Base-by-base conservation (phyloP, 768 basidiomycete genomes). In the Goffeauzyma gilvescens region DNA sequence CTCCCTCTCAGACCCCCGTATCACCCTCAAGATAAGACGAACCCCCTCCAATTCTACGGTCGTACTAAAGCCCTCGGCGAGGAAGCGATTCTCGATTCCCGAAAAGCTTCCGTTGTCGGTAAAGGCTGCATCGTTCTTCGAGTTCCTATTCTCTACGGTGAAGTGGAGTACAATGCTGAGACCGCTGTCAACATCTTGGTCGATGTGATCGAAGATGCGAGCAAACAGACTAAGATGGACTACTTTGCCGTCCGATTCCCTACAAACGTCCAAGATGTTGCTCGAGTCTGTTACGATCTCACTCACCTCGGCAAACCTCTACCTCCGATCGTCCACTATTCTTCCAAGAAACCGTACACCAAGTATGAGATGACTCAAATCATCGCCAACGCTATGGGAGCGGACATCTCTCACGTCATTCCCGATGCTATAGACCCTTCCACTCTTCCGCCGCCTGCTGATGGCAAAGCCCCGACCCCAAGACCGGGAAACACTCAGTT, bases 141-240 rank as follows among this genome's bases (percentile, higher is more conserved):
- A 26, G 81, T 98, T 3, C 90, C 93, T 12, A 75, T 96, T 8
- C 64, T 98, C 81, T 95, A 93, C 58, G 90, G 90, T 0, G 78
- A 81, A 3, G 74, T 81, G 2, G 75, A 76, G 18, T 75, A 76
- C 47, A 87, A 89, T 55, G 72, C 78, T 3, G 90, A 96, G 55
- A 76, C 77, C 4, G 89, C 90, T 0, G 71, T 96, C 49, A 96
- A 95, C 58, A 69, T 84, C 41, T 71, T 98, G 5, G 62, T 87
- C 22, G 86, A 93, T 59, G 69, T 90, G 25, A 82, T 93, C 0
- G 68, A 75, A 47, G 83, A 89, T 57, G 81, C 81, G 52, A 80
- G 79, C 5, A 82, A 81, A 2, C 87, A 87, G 65, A 67, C 66
- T 26, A 87, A 87, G 68, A 84, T 95, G 90, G 90, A 98, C 59